These are phyloP conservation scores for Dothistroma septosporum DNA, from an alignment of 2,329 filamentous ascomycete species.

Conservation along the genomic window DNA sequence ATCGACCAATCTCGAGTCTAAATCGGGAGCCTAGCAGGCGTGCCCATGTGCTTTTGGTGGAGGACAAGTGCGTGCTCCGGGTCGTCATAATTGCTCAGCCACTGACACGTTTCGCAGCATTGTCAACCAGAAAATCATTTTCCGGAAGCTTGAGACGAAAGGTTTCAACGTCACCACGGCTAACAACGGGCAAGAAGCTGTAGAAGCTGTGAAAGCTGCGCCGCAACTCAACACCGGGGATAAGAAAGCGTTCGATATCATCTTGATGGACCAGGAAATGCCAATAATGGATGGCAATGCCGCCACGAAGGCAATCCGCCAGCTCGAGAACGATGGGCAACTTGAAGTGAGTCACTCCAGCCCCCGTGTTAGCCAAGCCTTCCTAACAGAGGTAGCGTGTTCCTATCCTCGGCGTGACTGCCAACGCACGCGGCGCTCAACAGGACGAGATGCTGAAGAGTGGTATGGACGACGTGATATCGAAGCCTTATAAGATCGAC, in stretches of 20 bases:
- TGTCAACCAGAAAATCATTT: constrained; percentile 34
- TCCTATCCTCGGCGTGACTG: constrained; percentile 34
- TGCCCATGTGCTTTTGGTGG: constrained; percentile 25
- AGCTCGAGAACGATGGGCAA: constrained; percentile 22
- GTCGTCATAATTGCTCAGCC: background rate
- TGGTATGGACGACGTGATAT: constrained; percentile 35
- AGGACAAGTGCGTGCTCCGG: constrained; percentile 23
- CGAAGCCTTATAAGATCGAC: constrained; percentile 34
- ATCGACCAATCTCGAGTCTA: constrained; percentile 7
- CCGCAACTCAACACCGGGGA: constrained; percentile 16
- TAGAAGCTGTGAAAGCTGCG: constrained; percentile 25
- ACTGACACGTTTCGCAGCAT: constrained; percentile 17
- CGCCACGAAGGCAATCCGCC: constrained; percentile 28
- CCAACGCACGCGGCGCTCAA: constrained; percentile 35
- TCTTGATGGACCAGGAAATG: constrained; percentile 37
- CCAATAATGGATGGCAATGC: constrained; percentile 33
- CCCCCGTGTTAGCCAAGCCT: background rate
- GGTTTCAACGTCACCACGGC: constrained; percentile 32
- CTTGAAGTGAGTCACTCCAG: constrained; percentile 7
- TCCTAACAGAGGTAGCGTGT: constrained; percentile 11
- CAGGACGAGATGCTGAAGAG: constrained; percentile 29
- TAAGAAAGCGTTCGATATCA: constrained; percentile 26
- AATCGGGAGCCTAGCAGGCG: constrained; percentile 4
- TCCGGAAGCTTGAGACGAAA: constrained; percentile 27
- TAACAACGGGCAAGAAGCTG: constrained; percentile 33